Evolutionary conservation across 192 early-diverging fungal genomes (phyloP).

Genomic region (Chytriomyces sp.): DNA sequence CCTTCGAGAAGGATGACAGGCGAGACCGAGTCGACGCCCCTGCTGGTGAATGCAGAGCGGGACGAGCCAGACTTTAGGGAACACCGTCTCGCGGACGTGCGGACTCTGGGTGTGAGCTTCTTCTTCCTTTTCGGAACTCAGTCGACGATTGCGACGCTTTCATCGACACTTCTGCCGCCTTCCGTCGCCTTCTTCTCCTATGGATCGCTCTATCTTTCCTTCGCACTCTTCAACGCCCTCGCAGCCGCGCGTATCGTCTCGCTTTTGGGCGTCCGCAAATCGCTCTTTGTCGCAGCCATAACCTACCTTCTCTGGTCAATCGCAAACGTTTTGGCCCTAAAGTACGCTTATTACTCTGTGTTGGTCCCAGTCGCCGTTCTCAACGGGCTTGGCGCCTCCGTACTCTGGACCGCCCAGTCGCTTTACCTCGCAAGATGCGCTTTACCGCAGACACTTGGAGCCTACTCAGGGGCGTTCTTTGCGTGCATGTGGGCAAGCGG

Average conservation of each 20-base stretch:
- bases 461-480: slow-evolving; percentile 30
- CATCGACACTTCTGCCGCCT: slow-evolving; percentile 14
- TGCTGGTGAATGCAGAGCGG: background rate
- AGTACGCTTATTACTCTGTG: background rate
- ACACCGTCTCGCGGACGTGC: slow-evolving; percentile 12
- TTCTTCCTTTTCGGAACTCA: slow-evolving; percentile 24
- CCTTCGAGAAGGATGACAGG: background rate
- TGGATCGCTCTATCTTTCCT: slow-evolving; percentile 11
- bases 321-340: background rate
- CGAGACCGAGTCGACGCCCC: background rate
- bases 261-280: background rate
- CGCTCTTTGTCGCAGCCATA: slow-evolving; percentile 8
- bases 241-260: slow-evolving; percentile 9
- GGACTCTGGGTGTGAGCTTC: slow-evolving; percentile 14
- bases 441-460: slow-evolving; percentile 12
- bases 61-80: no score
- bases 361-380: slow-evolving; percentile 22
- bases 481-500: slow-evolving; percentile 19
- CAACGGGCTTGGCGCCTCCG: slow-evolving; percentile 23
- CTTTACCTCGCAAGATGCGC: slow-evolving; percentile 27
- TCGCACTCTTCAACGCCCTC: slow-evolving; percentile 14
- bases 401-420: slow-evolving; percentile 17
- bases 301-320: slow-evolving; percentile 8
- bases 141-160: slow-evolving; percentile 1
- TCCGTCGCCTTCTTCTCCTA: background rate